A percentile compares a stretch with the other conserved stretches of the same genome.
These are phyloP conservation scores for Capsicum chinense DNA, from an alignment of 257 asterid genomes.

Conservation along the genomic window DNA sequence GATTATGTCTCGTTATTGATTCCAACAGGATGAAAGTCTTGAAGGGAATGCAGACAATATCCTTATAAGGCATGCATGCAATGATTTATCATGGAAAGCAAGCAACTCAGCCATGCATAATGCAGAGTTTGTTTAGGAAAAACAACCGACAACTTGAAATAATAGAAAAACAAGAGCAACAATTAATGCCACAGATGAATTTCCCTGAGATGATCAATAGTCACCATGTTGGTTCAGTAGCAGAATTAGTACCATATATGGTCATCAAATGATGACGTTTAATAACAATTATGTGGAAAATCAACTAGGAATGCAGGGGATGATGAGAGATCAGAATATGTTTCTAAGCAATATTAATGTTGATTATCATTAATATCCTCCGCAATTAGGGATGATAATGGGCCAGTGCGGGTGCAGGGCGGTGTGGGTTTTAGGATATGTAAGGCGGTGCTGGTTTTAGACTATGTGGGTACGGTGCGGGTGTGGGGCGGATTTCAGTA, in stretches of 20 bases:
- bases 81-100: background rate
- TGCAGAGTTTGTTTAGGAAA: constrained; percentile 1
- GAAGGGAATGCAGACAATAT: background rate
- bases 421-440: too few species aligned
- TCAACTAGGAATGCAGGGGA: background rate
- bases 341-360: background rate
- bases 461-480: too few species aligned
- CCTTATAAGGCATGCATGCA: background rate
- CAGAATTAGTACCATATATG: background rate
- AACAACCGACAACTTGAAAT: background rate
- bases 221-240: background rate
- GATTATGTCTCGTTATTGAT: background rate
- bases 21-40: background rate
- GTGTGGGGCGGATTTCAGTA: too few species aligned
- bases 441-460: too few species aligned
- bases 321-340: background rate
- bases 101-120: background rate
- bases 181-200: background rate
- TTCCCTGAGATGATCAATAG: background rate
- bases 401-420: too few species aligned
- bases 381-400: background rate
- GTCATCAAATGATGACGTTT: background rate
- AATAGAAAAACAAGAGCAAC: background rate
- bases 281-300: background rate
- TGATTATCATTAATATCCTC: background rate